These are phyloP conservation scores for Hapsidospora chrysogenum DNA, from an alignment of 495 filamentous ascomycete genomes.

Conservation along the genomic window DNA sequence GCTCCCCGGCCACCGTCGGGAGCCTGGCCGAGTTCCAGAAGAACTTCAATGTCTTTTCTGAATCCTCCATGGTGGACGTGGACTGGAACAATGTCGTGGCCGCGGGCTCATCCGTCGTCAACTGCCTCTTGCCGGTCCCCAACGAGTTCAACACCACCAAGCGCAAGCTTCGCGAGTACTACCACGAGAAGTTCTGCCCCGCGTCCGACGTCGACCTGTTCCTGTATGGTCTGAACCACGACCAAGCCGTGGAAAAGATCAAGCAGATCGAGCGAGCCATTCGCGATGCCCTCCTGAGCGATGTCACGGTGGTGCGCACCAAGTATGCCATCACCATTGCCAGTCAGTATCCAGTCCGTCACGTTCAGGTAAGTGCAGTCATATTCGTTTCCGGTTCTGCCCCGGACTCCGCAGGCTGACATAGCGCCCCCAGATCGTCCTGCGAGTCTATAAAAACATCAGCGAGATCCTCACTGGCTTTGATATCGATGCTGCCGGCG, in stretches of 20 bases:
- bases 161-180: conserved; percentile 51
- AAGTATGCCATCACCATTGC: conserved; percentile 76
- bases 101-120: conserved; percentile 61
- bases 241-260: conserved; percentile 65
- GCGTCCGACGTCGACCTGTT: conserved; percentile 79
- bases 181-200: conserved; percentile 60
- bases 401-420: conserved; percentile 3
- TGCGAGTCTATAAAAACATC: conserved; percentile 65
- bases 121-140: conserved; percentile 56
- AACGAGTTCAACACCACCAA: conserved; percentile 44
- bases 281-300: conserved; percentile 53
- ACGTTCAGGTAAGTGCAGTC: conserved; percentile 36
- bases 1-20: conserved; percentile 46
- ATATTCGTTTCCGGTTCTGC: neutral
- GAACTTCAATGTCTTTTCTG: conserved; percentile 67
- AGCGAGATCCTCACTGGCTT: conserved; percentile 74
- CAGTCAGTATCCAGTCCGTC: conserved; percentile 64
- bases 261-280: conserved; percentile 55
- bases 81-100: conserved; percentile 68
- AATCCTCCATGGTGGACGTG: conserved; percentile 41
- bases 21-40: conserved; percentile 50
- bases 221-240: conserved; percentile 57
- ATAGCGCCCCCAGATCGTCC: conserved; percentile 51
- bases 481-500: conserved; percentile 69
- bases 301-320: conserved; percentile 61